phyloP scores from a whole-genome alignment of 768 basidiomycete species.

The Suillus luteus region DNA sequence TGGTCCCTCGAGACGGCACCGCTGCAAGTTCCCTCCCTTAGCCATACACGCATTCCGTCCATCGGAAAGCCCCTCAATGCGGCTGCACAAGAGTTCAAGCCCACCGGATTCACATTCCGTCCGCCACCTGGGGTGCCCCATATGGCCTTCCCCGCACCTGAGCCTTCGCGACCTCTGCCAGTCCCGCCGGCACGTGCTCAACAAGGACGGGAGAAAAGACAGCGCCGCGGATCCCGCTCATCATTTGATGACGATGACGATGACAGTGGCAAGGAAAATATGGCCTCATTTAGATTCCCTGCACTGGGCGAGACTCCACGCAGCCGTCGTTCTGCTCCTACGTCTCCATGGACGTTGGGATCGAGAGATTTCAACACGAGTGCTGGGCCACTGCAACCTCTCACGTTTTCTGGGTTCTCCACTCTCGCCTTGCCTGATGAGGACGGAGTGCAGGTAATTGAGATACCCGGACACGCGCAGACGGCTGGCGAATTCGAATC shows the following conservation, averaged over 20 bases:
- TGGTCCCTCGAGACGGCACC: constrained; percentile 33
- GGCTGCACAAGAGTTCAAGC: constrained; percentile 81
- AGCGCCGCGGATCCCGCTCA: constrained; percentile 52
- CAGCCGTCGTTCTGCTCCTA: constrained; percentile 49
- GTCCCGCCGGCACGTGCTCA: constrained; percentile 32
- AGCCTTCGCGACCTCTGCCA: constrained; percentile 42
- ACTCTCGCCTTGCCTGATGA: constrained; percentile 32
- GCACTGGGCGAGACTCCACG: constrained; percentile 50
- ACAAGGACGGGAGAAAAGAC: constrained; percentile 84
- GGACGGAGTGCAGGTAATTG: constrained; percentile 18
- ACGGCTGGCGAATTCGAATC: constrained; percentile 16
- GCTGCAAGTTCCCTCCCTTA: constrained; percentile 39
- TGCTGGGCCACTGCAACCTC: constrained; percentile 40
- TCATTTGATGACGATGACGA: constrained; percentile 36
- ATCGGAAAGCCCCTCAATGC: constrained; percentile 75
- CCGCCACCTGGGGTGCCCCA: constrained; percentile 66
- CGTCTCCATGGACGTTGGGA: constrained; percentile 36
- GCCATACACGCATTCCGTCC: constrained; percentile 44
- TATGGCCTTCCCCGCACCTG: constrained; percentile 40
- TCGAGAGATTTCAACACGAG: constrained; percentile 24
- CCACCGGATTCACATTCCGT: constrained; percentile 75
- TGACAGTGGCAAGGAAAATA: constrained; percentile 57
- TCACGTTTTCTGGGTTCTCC: constrained; percentile 69
- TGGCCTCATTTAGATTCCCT: constrained; percentile 81
- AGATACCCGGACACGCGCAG: constrained; percentile 11